Evolutionary conservation across 2,329 filamentous ascomycete genomes (phyloP).

Genomic region (Colletotrichum eleusines): DNA sequence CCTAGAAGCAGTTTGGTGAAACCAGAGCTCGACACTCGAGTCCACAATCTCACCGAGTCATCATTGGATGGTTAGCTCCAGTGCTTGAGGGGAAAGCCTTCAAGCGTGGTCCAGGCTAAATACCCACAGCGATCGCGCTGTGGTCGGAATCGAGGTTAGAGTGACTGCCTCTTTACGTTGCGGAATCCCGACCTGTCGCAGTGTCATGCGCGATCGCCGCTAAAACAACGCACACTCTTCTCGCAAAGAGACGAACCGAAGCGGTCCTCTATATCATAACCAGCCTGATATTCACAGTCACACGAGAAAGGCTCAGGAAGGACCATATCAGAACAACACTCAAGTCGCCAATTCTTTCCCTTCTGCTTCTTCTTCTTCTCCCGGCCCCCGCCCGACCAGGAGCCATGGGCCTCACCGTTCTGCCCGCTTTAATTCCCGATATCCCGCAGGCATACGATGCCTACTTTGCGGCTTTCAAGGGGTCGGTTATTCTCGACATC

Average conservation of each 20-base stretch:
- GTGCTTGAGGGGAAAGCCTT: slow-evolving; percentile 24
- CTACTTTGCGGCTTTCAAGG: slow-evolving; percentile 60
- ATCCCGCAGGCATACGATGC: slow-evolving; percentile 60
- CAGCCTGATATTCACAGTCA: too few relatives aligned
- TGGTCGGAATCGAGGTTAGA: slow-evolving; percentile 23
- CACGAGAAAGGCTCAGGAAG: too few relatives aligned
- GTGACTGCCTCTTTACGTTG: slow-evolving; percentile 11
- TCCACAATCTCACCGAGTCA: slow-evolving; percentile 11
- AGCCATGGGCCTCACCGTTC: slow-evolving; percentile 54
- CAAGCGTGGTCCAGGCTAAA: slow-evolving; percentile 34
- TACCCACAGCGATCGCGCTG: slow-evolving; percentile 28
- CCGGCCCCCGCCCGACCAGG: slow-evolving; percentile 14
- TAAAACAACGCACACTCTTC: too few relatives aligned
- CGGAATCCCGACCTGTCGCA: slow-evolving; percentile 19
- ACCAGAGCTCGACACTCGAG: slow-evolving; percentile 16
- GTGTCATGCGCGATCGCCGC: too few relatives aligned
- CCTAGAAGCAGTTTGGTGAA: slow-evolving; percentile 8
- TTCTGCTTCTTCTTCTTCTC: too few relatives aligned
- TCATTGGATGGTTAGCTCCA: slow-evolving; percentile 15
- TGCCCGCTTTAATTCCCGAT: slow-evolving; percentile 60
- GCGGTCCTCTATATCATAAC: too few relatives aligned
- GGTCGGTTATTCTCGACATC: slow-evolving; percentile 54
- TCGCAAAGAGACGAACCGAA: too few relatives aligned
- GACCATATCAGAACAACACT: too few relatives aligned
- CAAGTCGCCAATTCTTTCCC: slow-evolving; percentile 9